A percentile compares a stretch with the other conserved stretches of the same genome.
Conservation (phyloP, 169 alveolate genomes). For the Cryptosporidium viatorum region DNA sequence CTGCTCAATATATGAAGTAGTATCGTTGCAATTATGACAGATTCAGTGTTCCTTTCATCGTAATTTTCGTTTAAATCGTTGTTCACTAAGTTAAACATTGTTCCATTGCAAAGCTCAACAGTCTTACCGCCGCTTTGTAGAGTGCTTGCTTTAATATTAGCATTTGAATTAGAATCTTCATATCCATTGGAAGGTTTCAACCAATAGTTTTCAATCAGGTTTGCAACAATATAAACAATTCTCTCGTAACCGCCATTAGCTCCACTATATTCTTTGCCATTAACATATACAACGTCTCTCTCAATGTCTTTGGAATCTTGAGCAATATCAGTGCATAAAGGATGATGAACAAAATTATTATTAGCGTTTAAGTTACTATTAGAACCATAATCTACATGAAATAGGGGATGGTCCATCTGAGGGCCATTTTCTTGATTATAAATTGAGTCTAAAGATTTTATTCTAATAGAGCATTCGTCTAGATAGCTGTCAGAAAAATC, state of each 20-base stretch:
- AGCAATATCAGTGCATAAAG: slow-evolving; percentile 68
- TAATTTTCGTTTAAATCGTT: neutral
- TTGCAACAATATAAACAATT: slow-evolving; percentile 31
- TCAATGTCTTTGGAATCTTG: slow-evolving; percentile 73
- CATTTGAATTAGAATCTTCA: neutral
- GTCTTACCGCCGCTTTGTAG: neutral
- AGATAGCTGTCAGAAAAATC: neutral
- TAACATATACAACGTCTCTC: slow-evolving; percentile 53
- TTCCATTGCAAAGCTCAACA: slow-evolving; percentile 11
- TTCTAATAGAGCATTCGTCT: slow-evolving; percentile 18
- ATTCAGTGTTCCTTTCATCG: slow-evolving; percentile 32
- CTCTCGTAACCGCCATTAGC: slow-evolving; percentile 62
- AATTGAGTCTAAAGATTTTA: slow-evolving; percentile 12
- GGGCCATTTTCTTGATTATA: neutral
- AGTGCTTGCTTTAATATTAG: neutral
- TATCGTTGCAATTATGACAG: slow-evolving; percentile 50
- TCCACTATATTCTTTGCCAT: slow-evolving; percentile 63
- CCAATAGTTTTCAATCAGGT: slow-evolving; percentile 57
- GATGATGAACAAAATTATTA: slow-evolving; percentile 8
- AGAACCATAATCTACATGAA: slow-evolving; percentile 4
- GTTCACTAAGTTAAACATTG: neutral
- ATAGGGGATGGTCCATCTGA: slow-evolving; percentile 64
- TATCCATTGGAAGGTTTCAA: neutral
- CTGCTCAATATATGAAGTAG: slow-evolving; percentile 49
- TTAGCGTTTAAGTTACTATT: neutral